Evolutionary conservation across 441 rosid genomes (phyloP), one percentile per base, ranked within the genome.

Genomic region (Pelargonium australe): DNA sequence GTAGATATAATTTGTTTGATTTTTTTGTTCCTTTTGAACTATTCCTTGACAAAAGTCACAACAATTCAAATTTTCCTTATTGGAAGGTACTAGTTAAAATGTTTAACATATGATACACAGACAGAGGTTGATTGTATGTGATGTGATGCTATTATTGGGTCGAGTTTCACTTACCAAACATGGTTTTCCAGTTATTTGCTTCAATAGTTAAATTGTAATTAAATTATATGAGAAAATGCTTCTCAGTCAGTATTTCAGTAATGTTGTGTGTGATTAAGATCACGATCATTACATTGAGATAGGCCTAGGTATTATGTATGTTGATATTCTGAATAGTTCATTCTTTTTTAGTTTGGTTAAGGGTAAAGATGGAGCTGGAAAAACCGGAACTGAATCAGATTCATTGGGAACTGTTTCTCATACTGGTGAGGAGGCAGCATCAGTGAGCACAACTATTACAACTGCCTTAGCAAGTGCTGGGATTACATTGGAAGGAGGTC

Each of bases 401-500:
- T 81, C 79, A 63, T 60, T 75, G 17, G 73, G 74, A 63, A 70
- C 79, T 55, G 74, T 11, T 45, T 70, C 77, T 64, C 72, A 80
- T 34, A 62, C 75, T 77, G 72, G 78, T 69, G 86, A 75, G 78
- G 86, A 70, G 55, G 67, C 78, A 14, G 86, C 74, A 61, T 75
- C 83, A 64, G 79, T 62, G 11, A 68, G 77, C 65, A 79, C 82
- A 69, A 78, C 80, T 47, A 80, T 92, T 63, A 79, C 90, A 43
- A 76, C 81, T 73, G 84, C 93, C 76, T 81, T 95, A 75, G 89
- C 95, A 77, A 90, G 69, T 78, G 98, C 98, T 67, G 99, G 99
- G 45, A 74, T 77, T 79, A 85, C 98, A 61, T 80, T 95, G 78
- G 97, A 85, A 66, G 98, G 76, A 63, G 85, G 93, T 70, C 91